Evolutionary conservation across 805 yeast species (phyloP), one percentile per base, ranked within the genome.

Genomic region (Starmerella sp.): DNA sequence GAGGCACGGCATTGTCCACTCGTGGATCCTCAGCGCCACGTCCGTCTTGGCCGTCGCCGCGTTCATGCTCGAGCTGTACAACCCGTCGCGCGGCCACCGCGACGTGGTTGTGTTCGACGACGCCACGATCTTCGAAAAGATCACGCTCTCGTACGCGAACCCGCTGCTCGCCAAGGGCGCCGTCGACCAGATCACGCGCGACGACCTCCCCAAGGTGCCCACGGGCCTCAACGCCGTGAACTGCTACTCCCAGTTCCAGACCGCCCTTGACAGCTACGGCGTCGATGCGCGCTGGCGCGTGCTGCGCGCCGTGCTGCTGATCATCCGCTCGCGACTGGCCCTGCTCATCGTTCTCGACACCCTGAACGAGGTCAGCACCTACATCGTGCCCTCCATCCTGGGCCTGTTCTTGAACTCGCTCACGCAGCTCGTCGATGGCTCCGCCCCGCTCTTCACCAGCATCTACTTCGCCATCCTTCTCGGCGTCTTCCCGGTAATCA

Each of bases 191-290:
- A 28, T 63, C 17, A 42, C 51, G 4, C 58, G 57, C 30, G 57
- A 51, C n/a, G 65, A 62, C 35, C 53, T 63, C 37, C 65, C 66
- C 6, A 50, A 56, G 22, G 44, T 60, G 3, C 65, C 64, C 1
- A 17, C 43, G 11, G 65, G 62, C 6, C 29, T 63, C 34, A 57
- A 50, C 22, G 51, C 65, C 8, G 56, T 57, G 9, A 53, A 49
- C 39, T 52, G 59, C 28, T 46, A 54, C 38, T 48, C 48, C 22
- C 32, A 58, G 55, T 54, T 61, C 29, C 48, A 48, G n/a, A 50
- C 43, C 10, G 42, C 34, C 2, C 37, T 63, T 6, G 54, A 43
- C 32, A n/a, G 31, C 13, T 44, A 32, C 22, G 17, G 55, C 8
- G 38, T 43, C 3, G 30, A 30, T 2, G 32, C 56, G 6, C 49